A percentile compares a stretch with the other conserved stretches of the same genome.
phyloP scores from a whole-genome alignment of 177 flowering plant species.

The Vitis hybrid region DNA sequence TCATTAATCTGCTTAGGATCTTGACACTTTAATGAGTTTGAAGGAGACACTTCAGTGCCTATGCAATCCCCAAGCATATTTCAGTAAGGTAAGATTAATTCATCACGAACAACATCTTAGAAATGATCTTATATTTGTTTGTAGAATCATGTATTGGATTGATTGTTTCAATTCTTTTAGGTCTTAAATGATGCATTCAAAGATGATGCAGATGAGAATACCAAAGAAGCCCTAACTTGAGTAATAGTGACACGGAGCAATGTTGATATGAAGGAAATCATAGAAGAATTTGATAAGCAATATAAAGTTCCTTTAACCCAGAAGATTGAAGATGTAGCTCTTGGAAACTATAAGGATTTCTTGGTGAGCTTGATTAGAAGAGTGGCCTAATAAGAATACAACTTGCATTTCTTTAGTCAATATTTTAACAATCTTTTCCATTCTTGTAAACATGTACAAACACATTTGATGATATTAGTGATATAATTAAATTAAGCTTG shows the following conservation, averaged over 20 bases:
- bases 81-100: constrained; percentile 45
- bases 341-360: constrained; percentile 71
- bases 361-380: constrained; percentile 57
- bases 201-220: constrained; percentile 39
- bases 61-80: constrained; percentile 48
- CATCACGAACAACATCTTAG: too few species aligned
- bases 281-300: constrained; percentile 38
- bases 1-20: constrained; percentile 35
- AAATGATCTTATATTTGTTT: background rate
- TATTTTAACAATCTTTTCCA: too few species aligned
- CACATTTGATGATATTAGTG: too few species aligned
- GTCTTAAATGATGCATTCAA: constrained; percentile 43
- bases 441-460: too few species aligned
- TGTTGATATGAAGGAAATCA: constrained; percentile 47
- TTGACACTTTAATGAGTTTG: constrained; percentile 30
- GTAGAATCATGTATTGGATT: background rate
- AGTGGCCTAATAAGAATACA: constrained; percentile 13
- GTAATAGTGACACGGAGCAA: constrained; percentile 63
- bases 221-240: constrained; percentile 60
- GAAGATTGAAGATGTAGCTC: constrained; percentile 45
- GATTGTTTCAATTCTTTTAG: constrained; percentile 23
- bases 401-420: too few species aligned
- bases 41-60: constrained; percentile 53
- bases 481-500: too few species aligned
- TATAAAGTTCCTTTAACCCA: constrained; percentile 37